phyloP scores from a whole-genome alignment of 805 yeast species.

The Kuraishia floccosa region DNA sequence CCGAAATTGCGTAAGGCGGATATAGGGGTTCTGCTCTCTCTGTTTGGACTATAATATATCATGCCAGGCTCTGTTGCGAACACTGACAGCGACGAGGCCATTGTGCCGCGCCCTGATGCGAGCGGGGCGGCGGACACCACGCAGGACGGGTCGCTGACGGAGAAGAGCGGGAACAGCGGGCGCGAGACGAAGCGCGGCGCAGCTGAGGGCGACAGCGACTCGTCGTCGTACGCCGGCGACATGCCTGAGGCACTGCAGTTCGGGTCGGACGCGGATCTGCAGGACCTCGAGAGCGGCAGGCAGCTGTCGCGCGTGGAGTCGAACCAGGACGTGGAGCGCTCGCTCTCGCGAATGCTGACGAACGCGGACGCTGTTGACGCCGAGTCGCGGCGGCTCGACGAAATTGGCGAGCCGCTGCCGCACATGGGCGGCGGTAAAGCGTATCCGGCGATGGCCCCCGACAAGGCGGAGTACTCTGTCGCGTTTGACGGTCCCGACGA shows the following conservation, averaged over 20 bases:
- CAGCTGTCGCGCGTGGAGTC: slow-evolving; percentile 1
- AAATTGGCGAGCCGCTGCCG: slow-evolving; percentile 28
- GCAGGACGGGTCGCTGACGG: too few relatives aligned
- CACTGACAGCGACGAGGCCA: too few relatives aligned
- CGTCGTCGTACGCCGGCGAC: not conserved
- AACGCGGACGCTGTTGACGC: slow-evolving; percentile 17
- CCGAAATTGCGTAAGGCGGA: too few relatives aligned
- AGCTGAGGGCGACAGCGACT: too few relatives aligned
- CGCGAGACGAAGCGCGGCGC: too few relatives aligned
- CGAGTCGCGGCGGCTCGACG: slow-evolving; percentile 11
- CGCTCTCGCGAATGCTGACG: slow-evolving; percentile 30
- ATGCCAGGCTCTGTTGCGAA: too few relatives aligned
- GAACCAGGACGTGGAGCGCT: slow-evolving; percentile 4
- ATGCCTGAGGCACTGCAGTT: not conserved
- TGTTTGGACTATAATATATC: too few relatives aligned
- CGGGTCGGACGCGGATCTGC: not conserved
- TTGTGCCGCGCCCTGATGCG: too few relatives aligned
- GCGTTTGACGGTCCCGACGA: slow-evolving; percentile 71
- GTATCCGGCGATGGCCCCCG: slow-evolving; percentile 52
- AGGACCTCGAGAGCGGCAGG: not conserved
- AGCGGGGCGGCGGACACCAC: too few relatives aligned
- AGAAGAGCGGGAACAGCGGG: too few relatives aligned
- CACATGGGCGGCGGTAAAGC: slow-evolving; percentile 59
- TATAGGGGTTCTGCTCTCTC: too few relatives aligned
- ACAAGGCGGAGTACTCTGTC: slow-evolving; percentile 46